Conservation (phyloP, 352 stramenopile genomes). For the Thraustochytrium sp. region DNA sequence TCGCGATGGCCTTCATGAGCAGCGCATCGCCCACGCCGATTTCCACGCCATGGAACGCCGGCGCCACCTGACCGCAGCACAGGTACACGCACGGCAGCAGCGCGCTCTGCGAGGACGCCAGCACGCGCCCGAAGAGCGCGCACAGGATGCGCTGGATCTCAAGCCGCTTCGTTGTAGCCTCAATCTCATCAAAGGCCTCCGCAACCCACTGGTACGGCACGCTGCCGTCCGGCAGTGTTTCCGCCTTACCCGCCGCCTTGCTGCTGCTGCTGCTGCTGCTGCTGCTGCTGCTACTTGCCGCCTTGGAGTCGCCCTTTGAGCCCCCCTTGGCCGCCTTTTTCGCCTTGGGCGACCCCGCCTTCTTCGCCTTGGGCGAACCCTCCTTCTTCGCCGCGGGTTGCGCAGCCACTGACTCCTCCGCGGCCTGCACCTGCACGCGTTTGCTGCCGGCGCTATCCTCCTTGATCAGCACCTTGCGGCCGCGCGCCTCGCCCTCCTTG, state of each 20-base stretch:
- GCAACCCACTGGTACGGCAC: slow-evolving; percentile 41
- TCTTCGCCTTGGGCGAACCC: neutral
- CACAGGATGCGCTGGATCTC: slow-evolving; percentile 74
- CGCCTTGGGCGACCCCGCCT: neutral
- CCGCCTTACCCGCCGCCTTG: neutral
- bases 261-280: neutral
- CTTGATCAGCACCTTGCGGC: neutral
- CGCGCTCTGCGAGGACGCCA: slow-evolving; percentile 54
- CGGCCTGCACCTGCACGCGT: neutral
- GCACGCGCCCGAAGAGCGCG: slow-evolving; percentile 66
- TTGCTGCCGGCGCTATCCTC: neutral
- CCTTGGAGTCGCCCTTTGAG: neutral
- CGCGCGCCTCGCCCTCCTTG: neutral
- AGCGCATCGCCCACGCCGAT: slow-evolving; percentile 96
- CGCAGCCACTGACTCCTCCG: neutral
- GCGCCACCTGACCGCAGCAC: slow-evolving; percentile 80
- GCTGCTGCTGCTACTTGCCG: neutral
- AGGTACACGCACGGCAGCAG: slow-evolving; percentile 81
- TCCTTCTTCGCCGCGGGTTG: too few relatives aligned
- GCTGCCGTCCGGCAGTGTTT: neutral
- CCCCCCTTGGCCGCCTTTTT: neutral
- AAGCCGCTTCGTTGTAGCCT: slow-evolving; percentile 45
- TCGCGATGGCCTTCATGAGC: slow-evolving; percentile 78
- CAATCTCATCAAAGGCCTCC: slow-evolving; percentile 31
- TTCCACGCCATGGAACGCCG: slow-evolving; percentile 93